These are phyloP conservation scores for Zoysia pacifica DNA, from an alignment of 176 grass and related monocot species.

Conservation along the genomic window DNA sequence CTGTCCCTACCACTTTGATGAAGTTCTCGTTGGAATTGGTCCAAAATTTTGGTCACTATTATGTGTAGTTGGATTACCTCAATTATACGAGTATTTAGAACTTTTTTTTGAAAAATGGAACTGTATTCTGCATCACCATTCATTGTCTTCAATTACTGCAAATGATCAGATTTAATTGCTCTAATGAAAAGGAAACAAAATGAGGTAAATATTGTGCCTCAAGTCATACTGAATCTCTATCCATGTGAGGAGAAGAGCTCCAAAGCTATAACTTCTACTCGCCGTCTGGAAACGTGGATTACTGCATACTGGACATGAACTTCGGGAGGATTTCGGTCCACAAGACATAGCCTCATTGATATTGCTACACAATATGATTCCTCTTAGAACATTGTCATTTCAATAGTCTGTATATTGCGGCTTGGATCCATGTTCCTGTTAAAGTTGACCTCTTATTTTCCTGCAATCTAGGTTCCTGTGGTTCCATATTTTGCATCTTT, in stretches of 20 bases:
- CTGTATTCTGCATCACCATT: too few species aligned
- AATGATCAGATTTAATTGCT: too few species aligned
- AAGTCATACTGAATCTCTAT: too few species aligned
- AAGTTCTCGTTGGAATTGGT: neutral
- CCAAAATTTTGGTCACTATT: neutral
- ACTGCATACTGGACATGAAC: neutral
- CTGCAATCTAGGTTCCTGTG: neutral
- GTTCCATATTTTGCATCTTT: neutral
- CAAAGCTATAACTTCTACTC: too few species aligned
- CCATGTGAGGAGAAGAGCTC: too few species aligned
- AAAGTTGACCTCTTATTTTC: neutral
- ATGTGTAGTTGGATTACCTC: neutral
- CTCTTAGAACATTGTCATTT: neutral
- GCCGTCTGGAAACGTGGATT: too few species aligned
- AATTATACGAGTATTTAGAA: neutral
- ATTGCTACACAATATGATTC: neutral
- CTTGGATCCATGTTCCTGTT: neutral
- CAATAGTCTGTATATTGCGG: neutral
- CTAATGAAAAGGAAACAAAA: too few species aligned
- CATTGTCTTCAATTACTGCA: too few species aligned
- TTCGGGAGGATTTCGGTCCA: neutral
- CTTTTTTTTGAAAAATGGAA: neutral
- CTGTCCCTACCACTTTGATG: neutral
- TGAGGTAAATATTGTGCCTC: too few species aligned
- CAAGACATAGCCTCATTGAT: neutral